Evolutionary conservation across 306 rosid species (phyloP), one percentile per base, ranked within the genome.

Genomic region (Mucuna pruriens): DNA sequence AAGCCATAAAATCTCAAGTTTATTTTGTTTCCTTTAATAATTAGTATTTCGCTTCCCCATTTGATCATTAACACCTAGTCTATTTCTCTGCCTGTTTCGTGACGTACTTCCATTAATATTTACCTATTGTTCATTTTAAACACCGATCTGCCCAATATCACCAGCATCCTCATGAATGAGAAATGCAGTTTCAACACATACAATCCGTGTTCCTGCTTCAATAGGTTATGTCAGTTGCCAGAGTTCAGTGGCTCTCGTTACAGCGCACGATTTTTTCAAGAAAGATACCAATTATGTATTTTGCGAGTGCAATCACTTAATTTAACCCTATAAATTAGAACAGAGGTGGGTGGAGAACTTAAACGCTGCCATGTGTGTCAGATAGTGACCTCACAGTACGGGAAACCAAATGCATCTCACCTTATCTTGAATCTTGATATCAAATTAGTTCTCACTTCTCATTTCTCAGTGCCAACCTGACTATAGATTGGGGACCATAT

Each of bases 341-440:
- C 85, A 78, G 44, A 38, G 86, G 90, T 84, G 75, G 90, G 62
- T 84, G 90, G 75, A 84, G 83, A 54, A 78, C 86, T 87, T 87
- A 70, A 87, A 75, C 71, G 13, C 61, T 2, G 65, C 51, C 77
- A 84, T 85, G 85, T 85, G 85, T 71, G 65, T 65, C 38, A 6
- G 83, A 86, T 16, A 49, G 78, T 71, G 85, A 86, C 85, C 66
- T 42, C 80, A 80, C 74, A 33, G 11, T 49, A 31, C 58, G 68
- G 77, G 69, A 66, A 74, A 69, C 71, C 54, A 76, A 85, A 81
- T 75, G 75, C 89, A 40, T 86, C 88, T 86, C 86, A 71, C 82
- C 83, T 87, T 86, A 74, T 86, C 90, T 49, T 75, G 11, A 58
- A 74, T 86, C 90, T 49, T 75, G 11, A 58, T 42, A 7, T 62